Base-by-base conservation (phyloP, 176 grass and related monocot genomes). In the Coix lacrymajobi region DNA sequence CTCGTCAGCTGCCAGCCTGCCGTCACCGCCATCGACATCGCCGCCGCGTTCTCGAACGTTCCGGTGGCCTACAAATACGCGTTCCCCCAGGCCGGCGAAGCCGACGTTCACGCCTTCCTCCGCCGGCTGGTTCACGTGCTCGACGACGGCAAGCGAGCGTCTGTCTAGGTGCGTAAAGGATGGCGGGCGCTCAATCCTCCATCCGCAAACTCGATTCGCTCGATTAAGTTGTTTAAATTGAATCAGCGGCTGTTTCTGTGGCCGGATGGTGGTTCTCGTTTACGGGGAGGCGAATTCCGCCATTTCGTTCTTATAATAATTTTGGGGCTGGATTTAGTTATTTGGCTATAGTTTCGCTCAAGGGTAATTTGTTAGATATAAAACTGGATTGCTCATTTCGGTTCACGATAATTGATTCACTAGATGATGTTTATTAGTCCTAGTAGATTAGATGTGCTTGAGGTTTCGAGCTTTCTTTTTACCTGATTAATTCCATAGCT, bases 31-130 rank as follows among this genome's bases (percentile, higher is more conserved):
- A 61, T 1, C 69, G 78, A 8, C 61, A 30, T n/a, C 49, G 64
- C 28, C 67, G 66, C 58, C 56, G 75, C 62, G 60, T 62, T 81
- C 78, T 81, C 16, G 61, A 75, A 87, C 69, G 11, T 80, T 80
- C 69, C 69, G 19, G 33, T 25, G 19, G 58, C 43, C n/a, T 74
- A 39, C 26, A 57, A 86, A 33, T 43, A 74, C 26, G 36, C 44
- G 39, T 10, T 22, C 28, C 19, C 77, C 4, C 10, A 16, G 20
- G 43, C 62, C 44, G 63, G 30, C 44, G 31, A 33, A 20, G 43
- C 62, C 43, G 41, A 34, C 78, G 43, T 22, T n/a, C 63, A 14
- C 5, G 16, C 8, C 44, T 25, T 81, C 62, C 46, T 57, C 60
- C 25, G 1, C 26, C 69, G 8, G 8, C 25, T 13, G 38, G 8